Evolutionary conservation across 2,329 filamentous ascomycete species (phyloP).

Genomic region (Ophiostoma sp.): DNA sequence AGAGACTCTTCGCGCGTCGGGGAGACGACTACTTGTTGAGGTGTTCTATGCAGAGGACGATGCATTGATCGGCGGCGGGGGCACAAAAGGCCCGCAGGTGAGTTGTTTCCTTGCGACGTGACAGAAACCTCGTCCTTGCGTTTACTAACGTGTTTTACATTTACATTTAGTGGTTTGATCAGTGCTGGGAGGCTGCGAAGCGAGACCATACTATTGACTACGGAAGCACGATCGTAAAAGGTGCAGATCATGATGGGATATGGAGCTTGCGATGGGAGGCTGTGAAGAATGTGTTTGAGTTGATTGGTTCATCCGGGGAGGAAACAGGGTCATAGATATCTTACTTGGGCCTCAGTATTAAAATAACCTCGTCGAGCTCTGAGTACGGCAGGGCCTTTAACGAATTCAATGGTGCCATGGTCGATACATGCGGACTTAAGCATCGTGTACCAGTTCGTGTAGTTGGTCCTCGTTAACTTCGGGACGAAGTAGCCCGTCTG

Average conservation of each 20-base stretch:
- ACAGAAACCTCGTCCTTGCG: neutral
- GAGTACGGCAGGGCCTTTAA: too few species aligned
- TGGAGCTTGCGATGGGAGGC: conserved; percentile 32
- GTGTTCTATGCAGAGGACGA: conserved; percentile 38
- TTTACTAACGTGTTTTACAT: neutral
- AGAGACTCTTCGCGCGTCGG: conserved; percentile 28
- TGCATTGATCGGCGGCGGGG: conserved; percentile 34
- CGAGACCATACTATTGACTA: conserved; percentile 31
- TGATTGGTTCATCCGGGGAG: neutral
- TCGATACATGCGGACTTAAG: too few species aligned
- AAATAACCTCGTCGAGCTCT: too few species aligned
- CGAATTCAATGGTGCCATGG: too few species aligned
- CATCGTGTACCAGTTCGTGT: too few species aligned
- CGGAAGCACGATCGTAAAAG: conserved; percentile 30
- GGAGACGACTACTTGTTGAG: conserved; percentile 32
- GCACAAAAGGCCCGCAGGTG: conserved; percentile 29
- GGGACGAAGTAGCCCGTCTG: too few species aligned
- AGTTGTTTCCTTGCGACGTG: neutral
- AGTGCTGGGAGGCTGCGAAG: conserved; percentile 32
- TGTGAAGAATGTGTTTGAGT: conserved; percentile 30
- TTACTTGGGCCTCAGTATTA: neutral
- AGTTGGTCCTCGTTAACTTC: too few species aligned
- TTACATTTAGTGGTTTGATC: conserved; percentile 34
- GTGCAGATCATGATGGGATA: conserved; percentile 35
- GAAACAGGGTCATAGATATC: neutral